A percentile compares a stretch with the other conserved stretches of the same genome.
Conservation (phyloP, 1,139 yeast species). For the Magnusiomyces sp. region DNA sequence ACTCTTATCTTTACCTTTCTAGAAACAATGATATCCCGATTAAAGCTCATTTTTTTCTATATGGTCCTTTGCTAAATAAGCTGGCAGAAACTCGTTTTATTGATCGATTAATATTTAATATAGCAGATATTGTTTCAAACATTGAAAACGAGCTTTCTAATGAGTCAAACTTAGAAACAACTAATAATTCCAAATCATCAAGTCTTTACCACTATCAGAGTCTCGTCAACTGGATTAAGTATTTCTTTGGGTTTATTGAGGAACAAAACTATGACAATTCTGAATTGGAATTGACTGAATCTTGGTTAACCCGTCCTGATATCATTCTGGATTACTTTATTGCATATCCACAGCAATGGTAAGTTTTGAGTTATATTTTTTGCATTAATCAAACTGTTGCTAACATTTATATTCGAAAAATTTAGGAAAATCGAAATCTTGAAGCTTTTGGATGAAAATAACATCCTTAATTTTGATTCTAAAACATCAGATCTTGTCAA, state of each 20-base stretch:
- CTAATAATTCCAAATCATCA: neutral
- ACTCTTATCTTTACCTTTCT: neutral
- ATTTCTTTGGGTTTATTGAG: neutral
- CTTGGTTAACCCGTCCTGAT: no score
- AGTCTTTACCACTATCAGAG: neutral
- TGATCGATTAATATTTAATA: slow-evolving; percentile 16
- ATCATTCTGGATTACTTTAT: neutral
- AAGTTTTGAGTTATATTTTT: neutral
- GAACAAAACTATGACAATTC: no score
- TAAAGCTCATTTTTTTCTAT: slow-evolving; percentile 16
- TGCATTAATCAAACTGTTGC: neutral
- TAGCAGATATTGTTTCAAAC: slow-evolving; percentile 15
- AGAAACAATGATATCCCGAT: slow-evolving; percentile 9
- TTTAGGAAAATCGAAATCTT: neutral
- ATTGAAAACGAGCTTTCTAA: neutral
- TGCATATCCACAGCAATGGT: slow-evolving; percentile 6
- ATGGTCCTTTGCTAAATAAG: slow-evolving; percentile 20
- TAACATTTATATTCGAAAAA: neutral
- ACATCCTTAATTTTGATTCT: neutral
- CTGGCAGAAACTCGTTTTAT: slow-evolving; percentile 18
- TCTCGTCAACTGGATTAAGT: slow-evolving; percentile 4
- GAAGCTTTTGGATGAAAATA: neutral
- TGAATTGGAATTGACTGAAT: no score
- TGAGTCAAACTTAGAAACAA: neutral
- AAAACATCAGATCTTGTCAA: neutral